Evolutionary conservation across 2,329 filamentous ascomycete species (phyloP).

Genomic region (Dactylonectria estremocensis): DNA sequence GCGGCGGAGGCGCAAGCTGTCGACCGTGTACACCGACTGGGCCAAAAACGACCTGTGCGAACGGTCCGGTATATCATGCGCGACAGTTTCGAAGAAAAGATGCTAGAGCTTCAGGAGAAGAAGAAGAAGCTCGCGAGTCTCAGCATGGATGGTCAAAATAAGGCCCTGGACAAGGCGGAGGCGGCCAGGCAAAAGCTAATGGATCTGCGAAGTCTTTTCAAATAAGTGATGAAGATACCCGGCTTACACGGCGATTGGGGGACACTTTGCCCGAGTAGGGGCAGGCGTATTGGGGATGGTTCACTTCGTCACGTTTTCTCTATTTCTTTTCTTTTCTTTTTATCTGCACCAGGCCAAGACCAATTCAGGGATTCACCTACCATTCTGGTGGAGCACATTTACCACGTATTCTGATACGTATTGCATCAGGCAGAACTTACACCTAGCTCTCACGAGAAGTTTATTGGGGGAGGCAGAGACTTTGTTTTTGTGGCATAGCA

Average conservation of each 20-base stretch:
- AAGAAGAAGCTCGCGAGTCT: constrained; percentile 93
- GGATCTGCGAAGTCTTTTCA: constrained; percentile 73
- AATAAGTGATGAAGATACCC: constrained; percentile 52
- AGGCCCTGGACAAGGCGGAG: constrained; percentile 65
- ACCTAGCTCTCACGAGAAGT: constrained; percentile 51
- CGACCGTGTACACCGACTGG: constrained; percentile 91
- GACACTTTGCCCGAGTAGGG: constrained; percentile 36
- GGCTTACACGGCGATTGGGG: constrained; percentile 28
- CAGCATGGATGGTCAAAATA: constrained; percentile 80
- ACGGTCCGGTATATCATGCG: constrained; percentile 93
- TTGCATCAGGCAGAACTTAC: constrained; percentile 34
- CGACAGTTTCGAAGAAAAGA: constrained; percentile 93
- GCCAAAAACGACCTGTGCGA: constrained; percentile 90
- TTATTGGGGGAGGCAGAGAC: constrained; percentile 29
- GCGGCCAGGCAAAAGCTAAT: constrained; percentile 74
- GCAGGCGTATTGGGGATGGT: constrained; percentile 41
- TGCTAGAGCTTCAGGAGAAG: constrained; percentile 89
- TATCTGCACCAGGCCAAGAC: constrained; percentile 19
- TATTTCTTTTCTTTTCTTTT: constrained; percentile 52
- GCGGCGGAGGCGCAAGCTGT: constrained; percentile 95
- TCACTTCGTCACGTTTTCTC: constrained; percentile 42
- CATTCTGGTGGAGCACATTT: constrained; percentile 38
- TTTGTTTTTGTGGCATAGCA: constrained; percentile 30
- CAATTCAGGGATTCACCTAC: constrained; percentile 31
- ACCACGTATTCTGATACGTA: constrained; percentile 38